Percentiles rank a stretch among this genome's conserved stretches.
Evolutionary conservation across 1,139 yeast genomes (phyloP).

Genomic region (Suhomyces chickasaworum): DNA sequence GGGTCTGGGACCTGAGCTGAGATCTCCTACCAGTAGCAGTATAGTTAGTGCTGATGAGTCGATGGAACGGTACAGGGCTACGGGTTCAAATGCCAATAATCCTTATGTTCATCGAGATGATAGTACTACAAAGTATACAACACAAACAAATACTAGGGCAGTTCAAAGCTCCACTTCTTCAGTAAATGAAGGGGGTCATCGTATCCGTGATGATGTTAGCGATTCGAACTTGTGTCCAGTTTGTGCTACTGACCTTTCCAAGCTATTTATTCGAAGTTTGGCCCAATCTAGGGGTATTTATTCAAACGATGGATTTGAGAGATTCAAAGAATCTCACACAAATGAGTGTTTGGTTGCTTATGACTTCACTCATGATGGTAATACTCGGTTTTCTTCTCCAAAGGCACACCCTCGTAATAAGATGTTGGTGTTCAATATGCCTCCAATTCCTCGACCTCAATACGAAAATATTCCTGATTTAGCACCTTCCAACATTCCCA

Average conservation of each 20-base stretch:
- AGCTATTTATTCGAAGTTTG: conserved; percentile 47
- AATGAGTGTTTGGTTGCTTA: conserved; percentile 65
- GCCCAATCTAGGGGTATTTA: conserved; percentile 23
- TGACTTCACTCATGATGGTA: conserved; percentile 62
- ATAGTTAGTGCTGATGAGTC: conserved; percentile 12
- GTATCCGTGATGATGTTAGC: conserved; percentile 18
- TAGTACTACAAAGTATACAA: conserved; percentile 30
- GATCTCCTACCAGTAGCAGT: conserved; percentile 6
- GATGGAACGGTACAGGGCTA: neutral
- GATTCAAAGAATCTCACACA: conserved; percentile 66
- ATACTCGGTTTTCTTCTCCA: conserved; percentile 43
- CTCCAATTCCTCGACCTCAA: conserved; percentile 53
- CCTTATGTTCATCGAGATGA: conserved; percentile 12
- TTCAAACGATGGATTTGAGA: conserved; percentile 40
- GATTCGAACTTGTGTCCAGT: conserved; percentile 48
- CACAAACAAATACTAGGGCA: conserved; percentile 22
- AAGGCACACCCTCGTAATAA: conserved; percentile 58
- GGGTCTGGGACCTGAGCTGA: too few species aligned
- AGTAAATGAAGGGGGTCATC: conserved; percentile 3
- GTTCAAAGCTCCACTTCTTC: conserved; percentile 33
- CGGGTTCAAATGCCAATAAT: neutral
- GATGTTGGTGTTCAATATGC: conserved; percentile 80
- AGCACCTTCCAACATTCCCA: conserved; percentile 15
- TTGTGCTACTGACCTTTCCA: conserved; percentile 54
- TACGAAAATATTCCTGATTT: conserved; percentile 35